Conservation (phyloP, 768 basidiomycete genomes). For the Phallus indusiatus region DNA sequence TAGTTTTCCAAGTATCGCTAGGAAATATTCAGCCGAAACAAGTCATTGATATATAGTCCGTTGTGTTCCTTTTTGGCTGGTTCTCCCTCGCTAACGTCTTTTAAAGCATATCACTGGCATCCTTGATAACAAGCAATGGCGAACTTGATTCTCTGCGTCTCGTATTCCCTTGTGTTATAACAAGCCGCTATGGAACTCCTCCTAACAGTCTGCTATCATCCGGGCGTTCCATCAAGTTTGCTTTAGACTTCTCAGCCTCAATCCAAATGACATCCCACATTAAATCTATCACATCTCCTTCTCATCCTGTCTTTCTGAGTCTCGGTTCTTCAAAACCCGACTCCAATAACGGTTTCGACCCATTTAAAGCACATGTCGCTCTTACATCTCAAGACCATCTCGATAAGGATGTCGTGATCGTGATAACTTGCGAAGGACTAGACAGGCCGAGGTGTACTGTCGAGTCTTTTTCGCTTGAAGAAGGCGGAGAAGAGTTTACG, state of each 20-base stretch:
- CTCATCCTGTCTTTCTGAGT: constrained; percentile 14
- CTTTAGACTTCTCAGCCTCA: constrained; percentile 9
- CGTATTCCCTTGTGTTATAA: constrained; percentile 9
- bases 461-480: constrained; percentile 24
- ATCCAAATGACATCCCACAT: constrained; percentile 11
- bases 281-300: constrained; percentile 13
- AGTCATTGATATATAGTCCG: constrained; percentile 37
- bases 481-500: constrained; percentile 28
- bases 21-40: constrained; percentile 39
- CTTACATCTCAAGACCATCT: constrained; percentile 31
- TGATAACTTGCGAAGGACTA: constrained; percentile 37
- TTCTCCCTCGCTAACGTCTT: constrained; percentile 12
- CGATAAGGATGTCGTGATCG: constrained; percentile 40
- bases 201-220: not conserved
- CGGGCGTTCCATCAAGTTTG: not conserved
- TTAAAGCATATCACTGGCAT: constrained; percentile 25
- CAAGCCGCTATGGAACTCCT: constrained; percentile 9
- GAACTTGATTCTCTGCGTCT: constrained; percentile 7
- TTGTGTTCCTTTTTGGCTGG: not conserved
- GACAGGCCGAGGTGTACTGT: constrained; percentile 50
- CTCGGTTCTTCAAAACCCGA: constrained; percentile 32
- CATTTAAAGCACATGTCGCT: not conserved
- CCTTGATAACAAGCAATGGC: constrained; percentile 12
- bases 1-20: constrained; percentile 51
- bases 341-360: constrained; percentile 22